Percentiles rank a stretch among this genome's conserved stretches.
Conservation (phyloP, 768 basidiomycete species). For the Mrakia gelida region DNA sequence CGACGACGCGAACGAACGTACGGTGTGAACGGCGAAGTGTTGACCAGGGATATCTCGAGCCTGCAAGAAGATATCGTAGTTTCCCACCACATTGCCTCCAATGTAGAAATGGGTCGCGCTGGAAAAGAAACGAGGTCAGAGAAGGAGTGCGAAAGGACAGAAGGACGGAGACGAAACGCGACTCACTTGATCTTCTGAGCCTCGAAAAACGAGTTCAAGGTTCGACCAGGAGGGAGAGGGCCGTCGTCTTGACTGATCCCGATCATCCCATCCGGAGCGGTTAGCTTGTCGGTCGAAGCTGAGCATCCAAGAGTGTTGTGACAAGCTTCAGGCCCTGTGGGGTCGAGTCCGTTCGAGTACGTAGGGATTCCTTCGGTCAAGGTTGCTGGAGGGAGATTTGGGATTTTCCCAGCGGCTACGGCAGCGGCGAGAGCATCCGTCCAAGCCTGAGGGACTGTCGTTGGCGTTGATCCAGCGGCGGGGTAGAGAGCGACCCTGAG, state of each 20-base stretch:
- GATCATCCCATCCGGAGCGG: conserved; percentile 66
- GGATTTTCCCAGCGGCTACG: conserved; percentile 66
- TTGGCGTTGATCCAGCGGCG: conserved; percentile 49
- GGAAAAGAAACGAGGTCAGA: neutral
- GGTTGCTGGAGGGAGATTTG: conserved; percentile 57
- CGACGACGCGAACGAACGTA: neutral
- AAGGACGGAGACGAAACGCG: conserved; percentile 35
- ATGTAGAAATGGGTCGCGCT: conserved; percentile 51
- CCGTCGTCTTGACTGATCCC: conserved; percentile 77
- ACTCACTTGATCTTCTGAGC: conserved; percentile 66
- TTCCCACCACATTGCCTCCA: conserved; percentile 64
- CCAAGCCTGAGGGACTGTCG: conserved; percentile 64
- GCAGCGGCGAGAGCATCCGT: conserved; percentile 63
- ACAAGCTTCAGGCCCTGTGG: neutral
- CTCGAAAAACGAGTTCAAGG: conserved; percentile 63
- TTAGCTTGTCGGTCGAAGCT: conserved; percentile 59
- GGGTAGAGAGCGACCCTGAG: conserved; percentile 68
- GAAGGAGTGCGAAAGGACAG: too few species aligned
- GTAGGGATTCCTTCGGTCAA: conserved; percentile 41
- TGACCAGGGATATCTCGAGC: conserved; percentile 10
- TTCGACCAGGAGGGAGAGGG: conserved; percentile 51
- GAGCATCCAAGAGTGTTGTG: conserved; percentile 11
- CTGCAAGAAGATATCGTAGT: conserved; percentile 39
- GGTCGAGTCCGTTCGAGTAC: conserved; percentile 36
- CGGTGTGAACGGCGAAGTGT: conserved; percentile 27